These are phyloP conservation scores for Peribolospora kevripleyi DNA, from an alignment of 768 basidiomycete species.

Conservation along the genomic window DNA sequence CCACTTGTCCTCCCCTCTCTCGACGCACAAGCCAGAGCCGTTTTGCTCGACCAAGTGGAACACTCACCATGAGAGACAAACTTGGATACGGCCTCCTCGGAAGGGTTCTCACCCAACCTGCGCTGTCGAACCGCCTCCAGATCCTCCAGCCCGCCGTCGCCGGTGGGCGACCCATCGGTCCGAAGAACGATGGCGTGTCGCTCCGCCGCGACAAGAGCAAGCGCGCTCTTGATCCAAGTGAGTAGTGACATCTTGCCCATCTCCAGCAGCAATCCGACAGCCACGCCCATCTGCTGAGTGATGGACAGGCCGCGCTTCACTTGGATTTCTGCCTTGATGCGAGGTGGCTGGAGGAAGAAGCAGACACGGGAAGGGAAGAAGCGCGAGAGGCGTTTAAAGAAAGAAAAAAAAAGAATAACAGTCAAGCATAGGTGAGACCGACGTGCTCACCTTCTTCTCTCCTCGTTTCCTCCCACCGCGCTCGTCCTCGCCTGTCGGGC, in stretches of 20 bases:
- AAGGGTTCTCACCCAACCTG: constrained; percentile 25
- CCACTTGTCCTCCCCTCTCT: not conserved
- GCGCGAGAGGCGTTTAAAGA: constrained; percentile 27
- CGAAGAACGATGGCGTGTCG: constrained; percentile 20
- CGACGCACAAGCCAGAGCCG: too few species aligned
- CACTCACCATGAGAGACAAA: constrained; percentile 54
- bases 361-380: constrained; percentile 29
- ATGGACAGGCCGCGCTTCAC: constrained; percentile 71
- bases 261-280: constrained; percentile 46
- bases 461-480: constrained; percentile 14
- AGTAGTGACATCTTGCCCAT: constrained; percentile 38
- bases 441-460: constrained; percentile 13
- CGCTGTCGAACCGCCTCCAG: constrained; percentile 11
- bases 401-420: not conserved
- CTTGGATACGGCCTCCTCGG: constrained; percentile 42
- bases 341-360: constrained; percentile 3
- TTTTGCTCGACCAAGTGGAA: not conserved
- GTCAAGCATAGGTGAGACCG: not conserved
- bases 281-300: constrained; percentile 75
- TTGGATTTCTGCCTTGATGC: constrained; percentile 33
- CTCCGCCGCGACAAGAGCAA: constrained; percentile 17
- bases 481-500: constrained; percentile 15
- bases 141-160: constrained; percentile 2
- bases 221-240: constrained; percentile 40
- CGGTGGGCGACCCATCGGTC: constrained; percentile 15